Conservation (phyloP, 2,329 filamentous ascomycete species). For the Aureobasidium musti region DNA sequence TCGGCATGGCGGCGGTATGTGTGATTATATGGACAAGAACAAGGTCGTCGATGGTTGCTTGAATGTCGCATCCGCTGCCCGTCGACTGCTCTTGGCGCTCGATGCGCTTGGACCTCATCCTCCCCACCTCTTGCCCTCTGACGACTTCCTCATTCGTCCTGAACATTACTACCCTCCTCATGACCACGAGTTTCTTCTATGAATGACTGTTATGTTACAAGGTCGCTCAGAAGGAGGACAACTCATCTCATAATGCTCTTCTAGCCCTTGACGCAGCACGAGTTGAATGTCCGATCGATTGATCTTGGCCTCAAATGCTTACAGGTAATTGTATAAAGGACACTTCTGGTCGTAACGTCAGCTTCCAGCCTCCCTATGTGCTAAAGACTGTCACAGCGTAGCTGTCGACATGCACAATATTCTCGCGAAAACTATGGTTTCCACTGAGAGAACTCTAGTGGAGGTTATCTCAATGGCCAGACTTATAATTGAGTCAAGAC, state of each 20-base stretch:
- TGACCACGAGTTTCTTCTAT: background rate
- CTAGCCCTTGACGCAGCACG: too few species aligned
- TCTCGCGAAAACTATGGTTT: too few species aligned
- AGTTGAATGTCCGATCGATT: too few species aligned
- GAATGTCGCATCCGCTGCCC: conserved; percentile 23
- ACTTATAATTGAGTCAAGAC: too few species aligned
- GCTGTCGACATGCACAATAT: too few species aligned
- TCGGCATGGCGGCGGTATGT: conserved; percentile 27
- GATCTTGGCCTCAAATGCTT: too few species aligned
- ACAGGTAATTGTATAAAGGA: too few species aligned
- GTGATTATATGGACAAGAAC: background rate
- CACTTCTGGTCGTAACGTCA: too few species aligned
- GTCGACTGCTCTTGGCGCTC: conserved; percentile 10
- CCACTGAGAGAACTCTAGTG: too few species aligned
- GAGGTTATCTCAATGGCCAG: too few species aligned
- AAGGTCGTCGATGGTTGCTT: conserved; percentile 22
- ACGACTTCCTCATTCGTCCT: background rate
- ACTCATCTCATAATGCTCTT: background rate
- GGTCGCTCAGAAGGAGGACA: background rate
- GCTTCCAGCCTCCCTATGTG: too few species aligned
- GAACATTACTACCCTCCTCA: background rate
- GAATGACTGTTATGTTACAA: background rate
- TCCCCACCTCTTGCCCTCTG: conserved; percentile 1
- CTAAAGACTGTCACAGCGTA: too few species aligned
- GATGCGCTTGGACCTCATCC: background rate